phyloP scores from a whole-genome alignment of 2,329 filamentous ascomycete genomes.

The Onygenales sp. region DNA sequence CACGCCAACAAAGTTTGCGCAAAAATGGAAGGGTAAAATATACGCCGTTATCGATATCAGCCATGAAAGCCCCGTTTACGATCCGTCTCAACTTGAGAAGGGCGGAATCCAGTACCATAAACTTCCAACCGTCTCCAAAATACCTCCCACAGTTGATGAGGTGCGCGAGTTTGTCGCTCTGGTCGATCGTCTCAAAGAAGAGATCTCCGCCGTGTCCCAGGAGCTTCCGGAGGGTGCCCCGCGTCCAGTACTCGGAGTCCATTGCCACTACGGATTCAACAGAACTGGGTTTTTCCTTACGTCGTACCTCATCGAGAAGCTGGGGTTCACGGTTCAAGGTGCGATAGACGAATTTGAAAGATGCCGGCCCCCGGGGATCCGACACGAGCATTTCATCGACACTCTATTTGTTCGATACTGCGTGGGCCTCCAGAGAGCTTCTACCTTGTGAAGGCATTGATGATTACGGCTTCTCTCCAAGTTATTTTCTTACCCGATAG shows the following conservation, averaged over 20 bases:
- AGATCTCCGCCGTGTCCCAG: slow-evolving; percentile 41
- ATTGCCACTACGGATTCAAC: slow-evolving; percentile 96
- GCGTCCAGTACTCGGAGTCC: slow-evolving; percentile 61
- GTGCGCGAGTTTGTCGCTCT: slow-evolving; percentile 50
- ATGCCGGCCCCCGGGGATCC: slow-evolving; percentile 70
- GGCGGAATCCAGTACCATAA: slow-evolving; percentile 68
- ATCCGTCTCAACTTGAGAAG: slow-evolving; percentile 59
- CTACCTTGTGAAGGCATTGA: neutral
- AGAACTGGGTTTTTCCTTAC: slow-evolving; percentile 85
- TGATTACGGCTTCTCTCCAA: neutral
- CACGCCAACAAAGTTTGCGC: slow-evolving; percentile 62
- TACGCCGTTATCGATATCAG: slow-evolving; percentile 82
- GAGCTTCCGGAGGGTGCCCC: slow-evolving; percentile 14
- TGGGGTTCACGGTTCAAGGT: slow-evolving; percentile 60
- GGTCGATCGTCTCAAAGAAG: slow-evolving; percentile 50
- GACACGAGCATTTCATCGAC: slow-evolving; percentile 82
- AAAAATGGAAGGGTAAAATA: slow-evolving; percentile 56
- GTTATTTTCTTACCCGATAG: neutral
- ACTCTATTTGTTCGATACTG: slow-evolving; percentile 71
- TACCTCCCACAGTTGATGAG: slow-evolving; percentile 61
- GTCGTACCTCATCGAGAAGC: slow-evolving; percentile 78
- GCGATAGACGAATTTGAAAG: slow-evolving; percentile 70
- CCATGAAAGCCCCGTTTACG: slow-evolving; percentile 83
- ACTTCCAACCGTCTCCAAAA: slow-evolving; percentile 84
- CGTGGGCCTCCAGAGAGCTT: slow-evolving; percentile 32